Conservation (phyloP, 495 filamentous ascomycete genomes). For the Penicillium silybi region DNA sequence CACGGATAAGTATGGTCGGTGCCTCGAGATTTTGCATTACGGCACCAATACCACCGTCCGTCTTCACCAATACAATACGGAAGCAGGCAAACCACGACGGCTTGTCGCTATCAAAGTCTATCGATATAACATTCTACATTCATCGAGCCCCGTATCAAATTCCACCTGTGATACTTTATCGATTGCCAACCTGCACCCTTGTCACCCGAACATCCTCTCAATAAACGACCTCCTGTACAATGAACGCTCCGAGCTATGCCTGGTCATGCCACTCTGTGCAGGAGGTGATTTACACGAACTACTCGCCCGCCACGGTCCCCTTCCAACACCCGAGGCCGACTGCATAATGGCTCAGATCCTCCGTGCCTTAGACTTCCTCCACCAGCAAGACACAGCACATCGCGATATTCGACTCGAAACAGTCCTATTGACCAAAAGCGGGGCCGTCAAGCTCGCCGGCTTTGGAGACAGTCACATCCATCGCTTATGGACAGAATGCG, state of each 20-base stretch:
- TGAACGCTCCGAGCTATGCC: constrained; percentile 88
- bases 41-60: constrained; percentile 27
- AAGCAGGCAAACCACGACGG: constrained; percentile 36
- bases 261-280: constrained; percentile 95
- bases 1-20: constrained; percentile 26
- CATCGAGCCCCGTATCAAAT: constrained; percentile 79
- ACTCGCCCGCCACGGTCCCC: constrained; percentile 61
- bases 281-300: constrained; percentile 90
- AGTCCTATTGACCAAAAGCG: constrained; percentile 79
- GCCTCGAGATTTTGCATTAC: constrained; percentile 30
- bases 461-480: constrained; percentile 86
- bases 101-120: constrained; percentile 94
- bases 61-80: constrained; percentile 17
- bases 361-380: constrained; percentile 93
- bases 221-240: constrained; percentile 88
- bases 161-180: constrained; percentile 74
- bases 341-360: constrained; percentile 97
- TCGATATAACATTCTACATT: constrained; percentile 75
- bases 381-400: constrained; percentile 91
- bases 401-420: constrained; percentile 95
- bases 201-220: constrained; percentile 92
- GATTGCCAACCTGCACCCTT: constrained; percentile 62
- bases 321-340: constrained; percentile 82
- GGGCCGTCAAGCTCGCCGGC: constrained; percentile 90
- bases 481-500: constrained; percentile 16